Conservation (phyloP, 2,329 filamentous ascomycete genomes). For the Trichophyton mentagrophytes region DNA sequence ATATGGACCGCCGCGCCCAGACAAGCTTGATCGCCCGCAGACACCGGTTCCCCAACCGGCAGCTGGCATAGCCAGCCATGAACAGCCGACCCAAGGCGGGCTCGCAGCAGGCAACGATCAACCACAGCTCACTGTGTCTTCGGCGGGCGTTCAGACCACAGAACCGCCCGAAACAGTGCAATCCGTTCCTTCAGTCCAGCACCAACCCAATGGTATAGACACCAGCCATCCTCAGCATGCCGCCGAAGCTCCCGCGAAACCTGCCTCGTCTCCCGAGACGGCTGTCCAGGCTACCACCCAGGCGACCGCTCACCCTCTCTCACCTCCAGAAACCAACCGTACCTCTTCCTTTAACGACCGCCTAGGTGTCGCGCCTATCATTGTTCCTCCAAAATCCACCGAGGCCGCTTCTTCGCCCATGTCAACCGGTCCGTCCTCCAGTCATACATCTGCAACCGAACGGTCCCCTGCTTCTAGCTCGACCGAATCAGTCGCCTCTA, state of each 20-base stretch:
- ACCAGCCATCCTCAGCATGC: neutral
- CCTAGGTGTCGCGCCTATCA: conserved; percentile 1
- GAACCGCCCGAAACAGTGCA: neutral
- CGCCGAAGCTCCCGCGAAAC: conserved; percentile 2
- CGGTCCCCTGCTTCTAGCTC: conserved; percentile 11
- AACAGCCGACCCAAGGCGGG: neutral
- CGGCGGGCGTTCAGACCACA: neutral
- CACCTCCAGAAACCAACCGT: neutral
- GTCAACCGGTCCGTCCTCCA: conserved; percentile 10
- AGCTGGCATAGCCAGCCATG: neutral
- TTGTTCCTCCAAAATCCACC: conserved; percentile 1
- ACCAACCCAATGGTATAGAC: neutral
- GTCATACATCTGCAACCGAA: conserved; percentile 12
- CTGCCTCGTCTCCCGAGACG: neutral
- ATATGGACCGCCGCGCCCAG: neutral
- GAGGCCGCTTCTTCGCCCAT: conserved; percentile 7
- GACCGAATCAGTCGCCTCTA: conserved; percentile 10
- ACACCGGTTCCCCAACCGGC: neutral
- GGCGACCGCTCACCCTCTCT: neutral
- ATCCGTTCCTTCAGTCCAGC: neutral
- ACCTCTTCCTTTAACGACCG: neutral
- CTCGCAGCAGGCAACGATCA: neutral
- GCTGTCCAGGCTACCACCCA: neutral
- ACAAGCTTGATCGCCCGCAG: neutral
- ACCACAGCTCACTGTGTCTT: neutral